Percentiles rank a stretch among this genome's conserved stretches.
Evolutionary conservation across 2,329 filamentous ascomycete genomes (phyloP).

Genomic region (Aspergillus pseudonomiae): DNA sequence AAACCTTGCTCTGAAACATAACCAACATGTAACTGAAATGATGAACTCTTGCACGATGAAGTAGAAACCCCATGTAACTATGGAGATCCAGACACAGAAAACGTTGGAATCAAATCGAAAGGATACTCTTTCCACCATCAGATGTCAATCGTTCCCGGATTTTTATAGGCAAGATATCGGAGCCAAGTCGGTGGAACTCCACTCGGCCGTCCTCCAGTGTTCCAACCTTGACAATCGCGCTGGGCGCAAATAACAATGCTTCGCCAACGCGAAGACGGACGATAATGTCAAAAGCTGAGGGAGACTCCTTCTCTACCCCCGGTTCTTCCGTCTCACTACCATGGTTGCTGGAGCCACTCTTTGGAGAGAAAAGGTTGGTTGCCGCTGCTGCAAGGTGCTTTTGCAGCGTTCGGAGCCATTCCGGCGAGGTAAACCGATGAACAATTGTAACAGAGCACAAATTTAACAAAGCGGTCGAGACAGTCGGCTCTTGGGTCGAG

Average conservation of each 20-base stretch:
- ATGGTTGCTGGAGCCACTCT: not conserved
- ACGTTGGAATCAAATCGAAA: not conserved
- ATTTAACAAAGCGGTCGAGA: slow-evolving; percentile 67
- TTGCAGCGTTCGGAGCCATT: slow-evolving; percentile 56
- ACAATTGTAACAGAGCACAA: slow-evolving; percentile 70
- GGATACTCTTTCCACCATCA: slow-evolving; percentile 10
- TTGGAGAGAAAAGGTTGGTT: not conserved
- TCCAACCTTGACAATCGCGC: slow-evolving; percentile 3
- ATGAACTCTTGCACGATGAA: too few species aligned
- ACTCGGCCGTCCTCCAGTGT: not conserved
- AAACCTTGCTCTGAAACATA: too few species aligned
- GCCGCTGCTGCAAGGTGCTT: slow-evolving; percentile 48
- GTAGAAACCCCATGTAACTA: too few species aligned
- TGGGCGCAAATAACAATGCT: slow-evolving; percentile 13
- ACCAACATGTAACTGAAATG: too few species aligned
- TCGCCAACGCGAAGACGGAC: slow-evolving; percentile 13
- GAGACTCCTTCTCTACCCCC: not conserved
- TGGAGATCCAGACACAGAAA: too few species aligned
- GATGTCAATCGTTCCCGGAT: slow-evolving; percentile 8
- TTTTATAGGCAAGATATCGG: slow-evolving; percentile 3
- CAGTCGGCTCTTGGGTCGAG: slow-evolving; percentile 74
- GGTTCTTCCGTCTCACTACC: not conserved
- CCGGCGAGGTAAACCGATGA: slow-evolving; percentile 68
- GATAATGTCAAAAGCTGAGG: slow-evolving; percentile 5
- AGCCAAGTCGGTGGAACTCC: slow-evolving; percentile 7